These are phyloP conservation scores for Cercospora beticola DNA, from an alignment of 2,329 filamentous ascomycete genomes.

Conservation along the genomic window DNA sequence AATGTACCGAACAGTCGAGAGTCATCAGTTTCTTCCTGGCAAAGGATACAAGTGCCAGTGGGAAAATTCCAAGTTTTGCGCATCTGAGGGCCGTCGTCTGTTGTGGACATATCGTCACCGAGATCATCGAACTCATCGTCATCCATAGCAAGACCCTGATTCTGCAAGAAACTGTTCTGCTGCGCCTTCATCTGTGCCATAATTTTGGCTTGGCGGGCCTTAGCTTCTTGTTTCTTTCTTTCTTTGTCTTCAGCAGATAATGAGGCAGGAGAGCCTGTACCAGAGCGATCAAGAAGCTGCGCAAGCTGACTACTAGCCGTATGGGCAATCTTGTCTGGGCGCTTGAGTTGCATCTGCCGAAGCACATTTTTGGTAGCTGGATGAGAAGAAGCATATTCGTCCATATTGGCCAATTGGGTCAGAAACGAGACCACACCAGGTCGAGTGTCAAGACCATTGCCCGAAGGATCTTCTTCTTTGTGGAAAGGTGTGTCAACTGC, in stretches of 20 bases:
- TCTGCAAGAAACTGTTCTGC: conserved; percentile 90
- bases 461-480: not conserved
- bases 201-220: conserved; percentile 85
- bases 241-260: conserved; percentile 65
- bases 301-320: conserved; percentile 44
- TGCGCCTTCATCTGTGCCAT: conserved; percentile 99
- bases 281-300: conserved; percentile 69
- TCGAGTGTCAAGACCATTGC: conserved; percentile 7
- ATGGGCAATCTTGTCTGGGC: conserved; percentile 66
- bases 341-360: conserved; percentile 79
- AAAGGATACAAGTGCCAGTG: conserved; percentile 88
- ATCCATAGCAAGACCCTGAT: conserved; percentile 85
- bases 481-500: conserved; percentile 24
- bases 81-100: conserved; percentile 61
- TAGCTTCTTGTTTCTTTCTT: conserved; percentile 84
- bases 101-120: conserved; percentile 59
- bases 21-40: conserved; percentile 93
- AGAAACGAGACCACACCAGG: conserved; percentile 50
- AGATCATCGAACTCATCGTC: conserved; percentile 75
- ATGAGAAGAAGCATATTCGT: conserved; percentile 78
- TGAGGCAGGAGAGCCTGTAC: conserved; percentile 76
- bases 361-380: conserved; percentile 82
- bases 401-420: conserved; percentile 55
- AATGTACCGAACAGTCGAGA: conserved; percentile 89
- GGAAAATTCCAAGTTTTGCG: conserved; percentile 88